phyloP scores from a whole-genome alignment of 108 stramenopile genomes.

The Nannochloropsis oceanica region DNA sequence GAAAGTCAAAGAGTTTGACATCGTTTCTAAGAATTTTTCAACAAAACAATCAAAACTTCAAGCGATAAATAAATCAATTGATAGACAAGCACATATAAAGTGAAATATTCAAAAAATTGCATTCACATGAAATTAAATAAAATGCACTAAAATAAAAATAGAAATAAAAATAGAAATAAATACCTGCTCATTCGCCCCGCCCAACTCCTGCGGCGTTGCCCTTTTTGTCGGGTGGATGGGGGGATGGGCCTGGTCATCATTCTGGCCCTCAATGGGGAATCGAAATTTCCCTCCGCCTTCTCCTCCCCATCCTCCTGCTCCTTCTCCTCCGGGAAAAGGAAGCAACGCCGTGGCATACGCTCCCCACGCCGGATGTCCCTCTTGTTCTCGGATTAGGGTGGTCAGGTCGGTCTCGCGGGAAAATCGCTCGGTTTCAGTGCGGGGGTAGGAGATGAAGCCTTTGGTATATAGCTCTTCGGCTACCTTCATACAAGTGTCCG shows the following conservation, averaged over 20 bases:
- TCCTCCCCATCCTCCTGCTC: not conserved
- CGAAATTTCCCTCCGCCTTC: conserved; percentile 10
- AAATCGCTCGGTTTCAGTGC: conserved; percentile 94
- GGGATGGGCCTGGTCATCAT: conserved; percentile 95
- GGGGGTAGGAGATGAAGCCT: conserved; percentile 83
- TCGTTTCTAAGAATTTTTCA: too few relatives aligned
- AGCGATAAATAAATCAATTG: too few relatives aligned
- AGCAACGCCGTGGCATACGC: not conserved
- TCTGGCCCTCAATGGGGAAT: conserved; percentile 42
- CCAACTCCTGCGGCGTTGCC: conserved; percentile 60
- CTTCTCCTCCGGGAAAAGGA: not conserved
- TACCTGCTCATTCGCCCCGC: conserved; percentile 33
- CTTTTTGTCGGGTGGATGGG: conserved; percentile 94
- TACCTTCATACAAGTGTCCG: conserved; percentile 75
- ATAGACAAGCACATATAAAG: too few relatives aligned
- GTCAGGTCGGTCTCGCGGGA: conserved; percentile 66
- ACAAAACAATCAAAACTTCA: too few relatives aligned
- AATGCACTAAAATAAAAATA: too few relatives aligned
- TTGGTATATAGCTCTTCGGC: conserved; percentile 85
- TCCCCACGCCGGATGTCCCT: conserved; percentile 2
- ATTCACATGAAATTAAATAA: too few relatives aligned
- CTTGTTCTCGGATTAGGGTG: conserved; percentile 45
- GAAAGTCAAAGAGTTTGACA: not conserved
- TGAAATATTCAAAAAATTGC: too few relatives aligned
- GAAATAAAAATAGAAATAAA: too few relatives aligned